Conservation (phyloP, 805 yeast species). For the Candida ipomoeae region DNA sequence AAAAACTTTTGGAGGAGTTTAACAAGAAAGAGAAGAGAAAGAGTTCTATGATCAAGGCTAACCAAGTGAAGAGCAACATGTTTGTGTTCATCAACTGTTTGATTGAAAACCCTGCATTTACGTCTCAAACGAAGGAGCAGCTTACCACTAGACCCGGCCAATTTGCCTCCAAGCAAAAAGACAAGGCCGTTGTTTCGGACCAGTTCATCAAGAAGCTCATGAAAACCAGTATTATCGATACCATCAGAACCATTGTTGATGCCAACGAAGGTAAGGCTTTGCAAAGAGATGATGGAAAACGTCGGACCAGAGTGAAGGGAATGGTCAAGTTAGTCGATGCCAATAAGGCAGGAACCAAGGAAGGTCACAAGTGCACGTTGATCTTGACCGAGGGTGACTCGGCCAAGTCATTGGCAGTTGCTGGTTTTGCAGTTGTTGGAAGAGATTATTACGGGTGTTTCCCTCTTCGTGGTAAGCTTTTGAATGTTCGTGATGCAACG, state of each 20-base stretch:
- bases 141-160: constrained; percentile 83
- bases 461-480: constrained; percentile 90
- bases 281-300: constrained; percentile 83
- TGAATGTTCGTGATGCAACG: constrained; percentile 94
- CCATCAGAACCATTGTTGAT: constrained; percentile 76
- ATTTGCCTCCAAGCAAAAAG: constrained; percentile 69
- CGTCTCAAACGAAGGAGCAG: constrained; percentile 96
- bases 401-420: constrained; percentile 85
- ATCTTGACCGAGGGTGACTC: constrained; percentile 97
- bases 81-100: constrained; percentile 87
- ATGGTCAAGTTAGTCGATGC: constrained; percentile 93
- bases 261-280: constrained; percentile 84
- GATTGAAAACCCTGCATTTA: constrained; percentile 94
- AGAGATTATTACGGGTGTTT: constrained; percentile 93
- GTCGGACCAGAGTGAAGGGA: constrained; percentile 80
- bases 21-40: constrained; percentile 61
- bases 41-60: constrained; percentile 72
- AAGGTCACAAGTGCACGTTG: constrained; percentile 87
- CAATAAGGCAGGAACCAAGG: constrained; percentile 90
- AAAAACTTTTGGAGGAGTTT: constrained; percentile 66
- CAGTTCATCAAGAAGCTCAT: constrained; percentile 65
- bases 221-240: constrained; percentile 68
- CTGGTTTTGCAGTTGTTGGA: constrained; percentile 92
- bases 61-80: constrained; percentile 86
- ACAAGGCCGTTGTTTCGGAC: constrained; percentile 65